These are phyloP conservation scores for Kodamaea anthophila DNA, from an alignment of 1,139 yeast species.

Conservation along the genomic window DNA sequence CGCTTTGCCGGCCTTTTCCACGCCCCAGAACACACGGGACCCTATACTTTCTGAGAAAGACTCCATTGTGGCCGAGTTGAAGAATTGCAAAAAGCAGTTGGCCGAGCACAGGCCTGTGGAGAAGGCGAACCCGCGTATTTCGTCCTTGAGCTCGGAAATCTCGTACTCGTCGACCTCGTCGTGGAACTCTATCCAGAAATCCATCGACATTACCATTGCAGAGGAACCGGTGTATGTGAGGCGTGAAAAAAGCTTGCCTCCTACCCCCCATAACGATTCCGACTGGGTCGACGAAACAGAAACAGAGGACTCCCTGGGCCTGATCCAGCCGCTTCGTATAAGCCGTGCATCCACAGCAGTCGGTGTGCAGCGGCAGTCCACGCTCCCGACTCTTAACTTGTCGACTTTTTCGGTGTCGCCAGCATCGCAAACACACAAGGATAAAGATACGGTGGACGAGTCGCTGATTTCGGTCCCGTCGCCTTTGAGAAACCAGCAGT, in stretches of 20 bases:
- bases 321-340: slow-evolving; percentile 8
- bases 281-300: slow-evolving; percentile 6
- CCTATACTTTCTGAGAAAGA: no score
- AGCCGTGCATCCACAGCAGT: slow-evolving; percentile 11
- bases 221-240: slow-evolving; percentile 1
- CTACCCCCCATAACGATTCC: slow-evolving; percentile 6
- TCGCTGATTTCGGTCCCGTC: neutral
- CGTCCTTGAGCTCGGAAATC: slow-evolving; percentile 8
- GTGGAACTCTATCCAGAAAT: slow-evolving; percentile 34
- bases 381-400: slow-evolving; percentile 1
- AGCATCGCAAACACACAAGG: neutral
- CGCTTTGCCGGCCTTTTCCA: no score
- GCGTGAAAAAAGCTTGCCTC: slow-evolving; percentile 7
- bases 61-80: no score
- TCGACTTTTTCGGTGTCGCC: neutral
- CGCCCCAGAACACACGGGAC: no score
- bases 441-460: neutral
- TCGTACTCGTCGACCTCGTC: slow-evolving; percentile 15
- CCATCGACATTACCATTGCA: slow-evolving; percentile 22
- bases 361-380: no score
- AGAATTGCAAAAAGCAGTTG: no score
- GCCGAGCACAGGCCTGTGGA: no score
- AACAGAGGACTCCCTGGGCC: slow-evolving; percentile 2
- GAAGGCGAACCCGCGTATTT: no score
- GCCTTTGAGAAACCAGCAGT: neutral